A percentile compares a stretch with the other conserved stretches of the same genome.
phyloP scores from a whole-genome alignment of 1,284 basidiomycete species.

The Papiliotrema laurentii region DNA sequence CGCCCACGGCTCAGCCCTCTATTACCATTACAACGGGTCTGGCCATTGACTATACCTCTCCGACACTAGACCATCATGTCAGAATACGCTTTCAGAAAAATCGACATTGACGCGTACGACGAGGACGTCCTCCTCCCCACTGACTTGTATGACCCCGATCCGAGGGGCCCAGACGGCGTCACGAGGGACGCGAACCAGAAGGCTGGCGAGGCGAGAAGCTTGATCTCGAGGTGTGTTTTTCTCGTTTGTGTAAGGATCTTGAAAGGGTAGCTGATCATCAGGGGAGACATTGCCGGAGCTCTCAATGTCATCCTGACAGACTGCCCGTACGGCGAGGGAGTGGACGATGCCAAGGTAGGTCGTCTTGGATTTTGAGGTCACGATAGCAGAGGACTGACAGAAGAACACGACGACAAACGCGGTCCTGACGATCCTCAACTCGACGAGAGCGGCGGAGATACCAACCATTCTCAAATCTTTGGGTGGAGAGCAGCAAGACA shows the following conservation, averaged over 20 bases:
- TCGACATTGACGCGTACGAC: conserved; percentile 84
- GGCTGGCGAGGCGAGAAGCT: conserved; percentile 64
- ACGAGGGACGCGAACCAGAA: conserved; percentile 71
- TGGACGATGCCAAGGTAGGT: conserved; percentile 82
- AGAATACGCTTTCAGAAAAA: conserved; percentile 71
- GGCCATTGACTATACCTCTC: background rate
- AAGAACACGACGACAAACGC: conserved; percentile 74
- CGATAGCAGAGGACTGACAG: background rate
- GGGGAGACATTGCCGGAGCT: conserved; percentile 70
- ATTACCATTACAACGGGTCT: background rate
- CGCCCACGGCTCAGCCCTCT: background rate
- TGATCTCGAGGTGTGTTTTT: conserved; percentile 63
- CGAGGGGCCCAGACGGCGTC: conserved; percentile 69
- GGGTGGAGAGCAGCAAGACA: conserved; percentile 77
- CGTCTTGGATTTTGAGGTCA: background rate
- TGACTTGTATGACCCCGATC: conserved; percentile 83
- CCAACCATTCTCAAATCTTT: conserved; percentile 68
- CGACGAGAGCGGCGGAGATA: conserved; percentile 88
- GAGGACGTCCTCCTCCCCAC: conserved; percentile 81
- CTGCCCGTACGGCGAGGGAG: conserved; percentile 76
- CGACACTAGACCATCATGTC: conserved; percentile 55
- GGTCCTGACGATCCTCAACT: conserved; percentile 90
- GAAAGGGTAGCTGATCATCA: conserved; percentile 29
- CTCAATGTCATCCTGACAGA: conserved; percentile 65
- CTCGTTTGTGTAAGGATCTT: background rate